Base-by-base conservation (phyloP, 2,329 filamentous ascomycete genomes). In the Nectriaceae sp. region DNA sequence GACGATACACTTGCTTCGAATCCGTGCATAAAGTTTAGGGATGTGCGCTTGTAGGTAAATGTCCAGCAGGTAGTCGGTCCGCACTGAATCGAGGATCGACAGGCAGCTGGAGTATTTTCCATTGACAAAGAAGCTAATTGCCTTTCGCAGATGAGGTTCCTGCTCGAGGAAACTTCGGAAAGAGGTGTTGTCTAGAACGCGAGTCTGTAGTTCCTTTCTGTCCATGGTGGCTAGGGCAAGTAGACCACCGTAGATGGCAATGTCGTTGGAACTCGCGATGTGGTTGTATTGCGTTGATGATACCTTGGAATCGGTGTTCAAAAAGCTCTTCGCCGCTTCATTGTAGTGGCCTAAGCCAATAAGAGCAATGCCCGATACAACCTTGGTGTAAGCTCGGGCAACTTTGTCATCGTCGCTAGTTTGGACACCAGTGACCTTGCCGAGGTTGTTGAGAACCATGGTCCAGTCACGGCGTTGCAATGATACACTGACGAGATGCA, bases 131-230 rank as follows among this genome's bases (percentile, higher is more conserved):
- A 90, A 86, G 6, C 83, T 83, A 59, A 99, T 88, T 11, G 94
- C 93, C 49, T 92, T 92, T 55, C 94, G 89, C 53, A 99, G 88
- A 63, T 97, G 93, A 3, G 93, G 91, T 70, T 97, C 94, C 1
- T 95, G 79, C 67, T 97, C 94, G 13, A 99, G 80, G 65, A 94
- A 96, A 39, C 82, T 84, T 44, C 94, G 87, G 74, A 99, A 99
- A 11, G 79, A 76, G 26, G 75, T 75, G 64, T 90, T 96, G 31
- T 94, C 89, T 1, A 99, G 80, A 3, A 97, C 90, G 5, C 77
- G 76, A 5, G 71, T 74, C 66, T 94, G 88, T 19, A 99, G 77
- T 52, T 90, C 84, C 6, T 78, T 75, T 40, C 94, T 84, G 50
- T 89, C 81, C 88, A 97, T 95, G 2, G 90, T 91, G 21, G 93